Percentiles rank a stretch among this genome's conserved stretches.
These are phyloP conservation scores for Chaetomium strumarium DNA, from an alignment of 2,329 filamentous ascomycete genomes.

Conservation along the genomic window DNA sequence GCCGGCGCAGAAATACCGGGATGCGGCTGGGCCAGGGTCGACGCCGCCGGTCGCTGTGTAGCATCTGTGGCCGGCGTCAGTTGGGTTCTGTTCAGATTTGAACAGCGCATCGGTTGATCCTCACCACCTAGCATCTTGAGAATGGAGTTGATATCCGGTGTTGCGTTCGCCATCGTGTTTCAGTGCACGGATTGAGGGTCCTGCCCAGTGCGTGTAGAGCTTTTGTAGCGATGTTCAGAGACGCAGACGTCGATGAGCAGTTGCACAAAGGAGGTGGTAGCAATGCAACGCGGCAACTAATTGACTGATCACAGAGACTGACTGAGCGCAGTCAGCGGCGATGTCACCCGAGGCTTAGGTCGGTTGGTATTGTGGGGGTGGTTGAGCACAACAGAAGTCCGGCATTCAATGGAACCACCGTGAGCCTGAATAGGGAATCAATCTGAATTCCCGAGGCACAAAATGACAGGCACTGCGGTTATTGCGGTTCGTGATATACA, in stretches of 20 bases:
- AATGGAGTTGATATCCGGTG: constrained; percentile 24
- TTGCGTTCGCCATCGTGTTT: constrained; percentile 22
- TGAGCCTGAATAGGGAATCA: no score
- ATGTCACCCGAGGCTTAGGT: neutral
- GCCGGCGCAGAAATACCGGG: constrained; percentile 17
- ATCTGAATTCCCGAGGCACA: no score
- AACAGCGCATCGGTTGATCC: neutral
- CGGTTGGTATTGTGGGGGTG: no score
- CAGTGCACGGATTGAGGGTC: neutral
- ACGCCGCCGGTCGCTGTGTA: constrained; percentile 23
- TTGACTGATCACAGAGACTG: no score
- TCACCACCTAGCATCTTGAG: constrained; percentile 21
- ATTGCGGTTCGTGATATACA: no score
- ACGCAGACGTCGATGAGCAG: neutral
- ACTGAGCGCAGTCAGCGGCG: neutral
- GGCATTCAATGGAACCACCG: no score
- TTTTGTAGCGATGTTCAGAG: neutral
- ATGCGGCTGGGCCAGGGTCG: constrained; percentile 22
- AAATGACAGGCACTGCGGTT: no score
- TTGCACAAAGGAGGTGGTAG: neutral
- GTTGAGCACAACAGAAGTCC: no score
- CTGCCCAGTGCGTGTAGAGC: neutral
- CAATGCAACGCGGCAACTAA: neutral
- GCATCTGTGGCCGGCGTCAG: constrained; percentile 15
- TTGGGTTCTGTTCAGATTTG: no score